Percentiles rank a stretch among this genome's conserved stretches.
phyloP scores from a whole-genome alignment of 179 eudicot genomes.

The Heliamphora pulchella region DNA sequence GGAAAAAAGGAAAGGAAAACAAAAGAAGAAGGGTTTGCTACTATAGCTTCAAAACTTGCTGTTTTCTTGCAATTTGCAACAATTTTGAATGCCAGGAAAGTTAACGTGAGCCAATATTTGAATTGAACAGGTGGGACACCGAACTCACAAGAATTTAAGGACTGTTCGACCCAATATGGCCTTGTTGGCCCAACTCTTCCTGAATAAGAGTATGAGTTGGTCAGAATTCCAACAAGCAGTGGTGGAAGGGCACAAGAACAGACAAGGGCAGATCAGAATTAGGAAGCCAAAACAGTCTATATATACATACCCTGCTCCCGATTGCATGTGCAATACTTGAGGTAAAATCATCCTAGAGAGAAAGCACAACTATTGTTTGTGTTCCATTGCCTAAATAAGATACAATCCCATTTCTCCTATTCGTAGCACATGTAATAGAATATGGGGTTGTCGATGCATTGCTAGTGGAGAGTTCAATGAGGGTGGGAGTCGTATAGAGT shows the following conservation, averaged over 20 bases:
- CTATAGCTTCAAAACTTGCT: background rate
- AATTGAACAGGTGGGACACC: conserved; percentile 67
- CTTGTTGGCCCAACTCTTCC: conserved; percentile 63
- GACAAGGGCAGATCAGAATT: conserved; percentile 71
- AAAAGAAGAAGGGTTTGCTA: background rate
- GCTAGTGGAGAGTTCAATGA: conserved; percentile 1
- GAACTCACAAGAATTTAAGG: conserved; percentile 64
- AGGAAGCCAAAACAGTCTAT: conserved; percentile 68
- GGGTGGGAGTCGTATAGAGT: background rate
- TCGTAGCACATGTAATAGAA: background rate
- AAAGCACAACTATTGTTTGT: conserved; percentile 11
- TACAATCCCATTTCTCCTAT: background rate
- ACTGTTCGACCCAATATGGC: conserved; percentile 87
- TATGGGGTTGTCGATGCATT: background rate
- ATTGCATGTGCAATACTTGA: conserved; percentile 78
- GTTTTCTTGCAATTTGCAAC: too few relatives aligned
- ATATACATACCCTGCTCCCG: conserved; percentile 91
- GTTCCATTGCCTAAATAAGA: conserved; percentile 11
- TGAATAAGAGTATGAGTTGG: conserved; percentile 88
- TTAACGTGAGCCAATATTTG: conserved; percentile 8
- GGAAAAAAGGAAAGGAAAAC: too few relatives aligned
- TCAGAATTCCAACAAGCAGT: conserved; percentile 65
- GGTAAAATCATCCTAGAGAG: conserved; percentile 4
- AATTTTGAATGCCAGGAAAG: conserved; percentile 4
- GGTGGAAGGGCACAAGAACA: conserved; percentile 64